Base-by-base conservation (phyloP, 129 eudicot genomes). In the Chrysanthemum seticuspe region DNA sequence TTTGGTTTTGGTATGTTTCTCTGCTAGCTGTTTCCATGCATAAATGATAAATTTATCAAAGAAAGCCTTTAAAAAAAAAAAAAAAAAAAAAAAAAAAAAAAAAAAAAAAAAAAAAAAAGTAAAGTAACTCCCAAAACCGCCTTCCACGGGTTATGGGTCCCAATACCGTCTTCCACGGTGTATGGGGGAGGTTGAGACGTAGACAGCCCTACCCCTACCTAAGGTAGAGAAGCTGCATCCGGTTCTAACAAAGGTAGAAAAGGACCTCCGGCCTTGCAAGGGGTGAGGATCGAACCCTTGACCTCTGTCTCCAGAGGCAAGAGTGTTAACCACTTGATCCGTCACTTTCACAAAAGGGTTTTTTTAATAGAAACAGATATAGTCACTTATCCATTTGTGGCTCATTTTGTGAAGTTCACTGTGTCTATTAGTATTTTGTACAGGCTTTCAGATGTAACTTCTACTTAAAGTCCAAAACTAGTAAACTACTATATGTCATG, bases 1-100 rank as follows among this genome's bases (percentile, higher is more conserved):
- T 95, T 88, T 78, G 99, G 99, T 19, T 95, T 95, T 27, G 85
- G 99, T 95, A 85, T 71, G 83, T 53, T 74, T 29, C 40, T 44
- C 44, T 19, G 13, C 21, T 57, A 27, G 8, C 53, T 61, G 14
- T 72, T 47, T 61, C 47, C 59, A 13, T 59, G 45, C 60, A 47
- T 61, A 60, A 68, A 23, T 23, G 25, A 23, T 23, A 23, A 23
- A 3, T 11, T 13, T 11, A 67, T 67, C 13, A 9, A 14, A 25
- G 48, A 68, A 68, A 25, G 14, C 50, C 49, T 1, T 3, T 19
- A 56, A 58, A 19, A 19, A 19, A 19, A 19, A 0, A 19, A 19
- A 19, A 19, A 19, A 0, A 19, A 19, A 19, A 19, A 19, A 0
- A 19, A 19, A 19, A 19, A 56, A 58, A 19, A 19, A 19, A 19